Conservation (phyloP, 306 rosid genomes). For the Mimosa bimucronata region DNA sequence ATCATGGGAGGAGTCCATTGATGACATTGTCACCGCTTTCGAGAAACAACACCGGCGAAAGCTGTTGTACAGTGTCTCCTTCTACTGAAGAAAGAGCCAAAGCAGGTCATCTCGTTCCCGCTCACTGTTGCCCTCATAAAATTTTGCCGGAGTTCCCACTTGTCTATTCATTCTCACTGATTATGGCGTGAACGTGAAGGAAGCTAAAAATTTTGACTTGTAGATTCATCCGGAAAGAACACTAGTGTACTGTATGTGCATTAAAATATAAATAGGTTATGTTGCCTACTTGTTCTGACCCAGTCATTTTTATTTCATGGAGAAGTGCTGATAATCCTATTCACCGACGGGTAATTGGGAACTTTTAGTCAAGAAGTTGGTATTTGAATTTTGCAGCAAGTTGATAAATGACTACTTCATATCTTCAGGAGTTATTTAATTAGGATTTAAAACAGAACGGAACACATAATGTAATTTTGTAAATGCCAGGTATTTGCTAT, state of each 20-base stretch:
- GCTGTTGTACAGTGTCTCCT: conserved; percentile 75
- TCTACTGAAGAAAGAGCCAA: conserved; percentile 52
- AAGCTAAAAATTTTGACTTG: not conserved
- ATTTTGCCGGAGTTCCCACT: not conserved
- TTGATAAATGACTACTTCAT: not conserved
- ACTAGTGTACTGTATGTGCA: conserved; percentile 3
- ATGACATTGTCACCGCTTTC: conserved; percentile 63
- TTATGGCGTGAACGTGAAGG: conserved; percentile 6
- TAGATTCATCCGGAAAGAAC: conserved; percentile 19
- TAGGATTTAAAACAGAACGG: not conserved
- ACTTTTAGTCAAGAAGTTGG: not conserved
- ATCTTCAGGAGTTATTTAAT: not conserved
- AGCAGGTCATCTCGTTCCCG: not conserved
- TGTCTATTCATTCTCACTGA: not conserved
- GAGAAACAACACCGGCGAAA: conserved; percentile 84
- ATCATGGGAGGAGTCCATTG: conserved; percentile 94
- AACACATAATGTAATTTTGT: not conserved
- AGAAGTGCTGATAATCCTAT: not conserved
- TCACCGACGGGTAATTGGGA: not conserved
- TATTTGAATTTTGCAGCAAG: conserved; percentile 13
- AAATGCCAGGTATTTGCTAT: not conserved
- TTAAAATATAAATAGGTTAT: conserved; percentile 10
- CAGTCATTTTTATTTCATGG: conserved; percentile 10
- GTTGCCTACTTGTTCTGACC: conserved; percentile 7
- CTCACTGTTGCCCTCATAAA: not conserved